These are phyloP conservation scores for Boletus sp. DNA, from an alignment of 768 basidiomycete genomes.

Conservation along the genomic window DNA sequence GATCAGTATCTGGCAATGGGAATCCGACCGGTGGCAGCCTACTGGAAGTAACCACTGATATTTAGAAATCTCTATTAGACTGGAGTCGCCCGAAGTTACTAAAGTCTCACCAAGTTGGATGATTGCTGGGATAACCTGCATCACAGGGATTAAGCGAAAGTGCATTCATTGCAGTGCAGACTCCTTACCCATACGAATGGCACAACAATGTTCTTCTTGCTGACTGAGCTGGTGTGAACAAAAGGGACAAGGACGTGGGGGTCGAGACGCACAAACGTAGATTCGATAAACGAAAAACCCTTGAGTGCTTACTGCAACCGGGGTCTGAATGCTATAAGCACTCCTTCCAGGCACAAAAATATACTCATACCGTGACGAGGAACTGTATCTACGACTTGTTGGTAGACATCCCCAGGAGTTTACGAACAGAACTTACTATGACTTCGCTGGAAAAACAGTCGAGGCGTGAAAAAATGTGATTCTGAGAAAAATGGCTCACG, in stretches of 20 bases:
- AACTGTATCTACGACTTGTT: slow-evolving; percentile 6
- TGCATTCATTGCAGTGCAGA: neutral
- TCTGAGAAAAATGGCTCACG: neutral
- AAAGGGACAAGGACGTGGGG: too few species aligned
- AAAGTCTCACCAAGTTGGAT: slow-evolving; percentile 9
- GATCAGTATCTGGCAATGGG: neutral
- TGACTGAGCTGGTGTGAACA: slow-evolving; percentile 3
- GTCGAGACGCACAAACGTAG: slow-evolving; percentile 2
- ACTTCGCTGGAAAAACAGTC: slow-evolving; percentile 1
- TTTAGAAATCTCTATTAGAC: neutral
- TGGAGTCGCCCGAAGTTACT: too few species aligned
- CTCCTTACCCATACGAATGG: slow-evolving; percentile 11
- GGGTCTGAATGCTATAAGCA: neutral
- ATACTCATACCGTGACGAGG: neutral
- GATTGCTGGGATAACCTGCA: slow-evolving; percentile 1
- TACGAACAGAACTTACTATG: neutral
- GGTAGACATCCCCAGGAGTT: neutral
- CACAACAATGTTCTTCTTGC: neutral
- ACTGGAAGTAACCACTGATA: slow-evolving; percentile 2
- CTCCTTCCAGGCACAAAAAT: neutral
- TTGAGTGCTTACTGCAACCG: slow-evolving; percentile 2
- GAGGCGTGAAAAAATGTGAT: neutral
- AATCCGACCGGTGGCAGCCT: neutral
- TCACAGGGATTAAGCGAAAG: neutral
- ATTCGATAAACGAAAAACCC: slow-evolving; percentile 12